phyloP scores from a whole-genome alignment of 495 filamentous ascomycete genomes.

The Eremomyces bilateralis region DNA sequence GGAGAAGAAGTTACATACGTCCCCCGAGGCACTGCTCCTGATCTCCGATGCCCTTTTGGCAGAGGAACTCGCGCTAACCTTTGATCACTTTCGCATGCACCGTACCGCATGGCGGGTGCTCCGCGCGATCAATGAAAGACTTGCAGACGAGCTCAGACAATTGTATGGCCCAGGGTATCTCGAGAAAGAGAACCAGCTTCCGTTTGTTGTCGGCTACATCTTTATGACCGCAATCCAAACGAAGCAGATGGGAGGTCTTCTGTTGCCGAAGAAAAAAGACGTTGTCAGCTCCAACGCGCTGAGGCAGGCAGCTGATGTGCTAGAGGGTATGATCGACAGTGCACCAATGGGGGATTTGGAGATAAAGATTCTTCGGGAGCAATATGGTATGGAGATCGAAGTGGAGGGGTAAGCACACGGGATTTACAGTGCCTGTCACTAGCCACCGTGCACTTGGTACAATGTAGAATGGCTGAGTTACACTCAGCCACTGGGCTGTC shows the following conservation, averaged over 20 bases:
- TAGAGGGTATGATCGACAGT: background rate
- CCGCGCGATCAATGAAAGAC: conserved; percentile 13
- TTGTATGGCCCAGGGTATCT: conserved; percentile 18
- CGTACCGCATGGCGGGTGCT: conserved; percentile 20
- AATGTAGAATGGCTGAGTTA: no score
- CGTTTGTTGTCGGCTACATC: conserved; percentile 21
- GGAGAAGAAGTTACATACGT: conserved; percentile 1
- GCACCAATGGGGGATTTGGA: background rate
- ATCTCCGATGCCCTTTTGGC: conserved; percentile 1
- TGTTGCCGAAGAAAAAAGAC: conserved; percentile 1
- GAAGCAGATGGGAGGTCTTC: background rate
- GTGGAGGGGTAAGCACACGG: background rate
- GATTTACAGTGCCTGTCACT: no score
- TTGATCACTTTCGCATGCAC: conserved; percentile 21
- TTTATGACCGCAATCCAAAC: conserved; percentile 11
- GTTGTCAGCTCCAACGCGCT: background rate
- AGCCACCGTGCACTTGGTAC: no score
- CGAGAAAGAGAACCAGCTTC: conserved; percentile 19
- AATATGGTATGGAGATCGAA: background rate
- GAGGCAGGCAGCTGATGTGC: background rate
- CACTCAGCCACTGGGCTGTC: no score
- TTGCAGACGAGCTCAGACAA: conserved; percentile 12
- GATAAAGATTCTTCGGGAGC: background rate
- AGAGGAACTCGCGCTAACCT: conserved; percentile 16
- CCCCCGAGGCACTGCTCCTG: conserved; percentile 2